Evolutionary conservation across 1,284 basidiomycete species (phyloP).

Genomic region (Tetrapyrgos nigripes): DNA sequence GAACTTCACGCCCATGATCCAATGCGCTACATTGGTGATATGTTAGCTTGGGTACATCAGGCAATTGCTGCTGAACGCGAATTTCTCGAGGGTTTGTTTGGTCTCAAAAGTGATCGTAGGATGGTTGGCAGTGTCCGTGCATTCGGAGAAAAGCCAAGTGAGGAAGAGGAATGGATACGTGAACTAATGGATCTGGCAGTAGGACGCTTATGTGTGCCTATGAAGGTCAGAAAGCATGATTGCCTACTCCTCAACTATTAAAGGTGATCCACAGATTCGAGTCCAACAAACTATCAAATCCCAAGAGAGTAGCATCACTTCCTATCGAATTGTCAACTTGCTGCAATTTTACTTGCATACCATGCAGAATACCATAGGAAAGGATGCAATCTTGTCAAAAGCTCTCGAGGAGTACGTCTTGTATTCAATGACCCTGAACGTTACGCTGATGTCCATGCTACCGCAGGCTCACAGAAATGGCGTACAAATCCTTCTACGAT

Average conservation of each 20-base stretch:
- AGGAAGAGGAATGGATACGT: constrained; percentile 82
- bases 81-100: constrained; percentile 87
- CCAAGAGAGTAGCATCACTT: constrained; percentile 91
- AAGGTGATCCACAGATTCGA: constrained; percentile 61
- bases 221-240: constrained; percentile 62
- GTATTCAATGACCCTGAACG: not conserved
- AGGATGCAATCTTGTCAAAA: constrained; percentile 76
- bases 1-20: constrained; percentile 98
- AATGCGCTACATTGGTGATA: constrained; percentile 94
- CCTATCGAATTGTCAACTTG: constrained; percentile 93
- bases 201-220: constrained; percentile 84
- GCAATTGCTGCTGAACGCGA: constrained; percentile 94
- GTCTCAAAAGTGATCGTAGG: constrained; percentile 63
- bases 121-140: constrained; percentile 81
- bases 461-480: constrained; percentile 76
- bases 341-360: constrained; percentile 93
- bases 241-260: not conserved
- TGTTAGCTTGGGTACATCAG: constrained; percentile 99
- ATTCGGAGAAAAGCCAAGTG: constrained; percentile 53
- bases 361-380: constrained; percentile 91
- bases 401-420: constrained; percentile 80
- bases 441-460: not conserved
- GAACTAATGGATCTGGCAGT: constrained; percentile 86
- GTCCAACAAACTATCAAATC: constrained; percentile 92
- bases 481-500: constrained; percentile 87